Conservation (phyloP, 768 basidiomycete species). For the Heimioporus sp. region DNA sequence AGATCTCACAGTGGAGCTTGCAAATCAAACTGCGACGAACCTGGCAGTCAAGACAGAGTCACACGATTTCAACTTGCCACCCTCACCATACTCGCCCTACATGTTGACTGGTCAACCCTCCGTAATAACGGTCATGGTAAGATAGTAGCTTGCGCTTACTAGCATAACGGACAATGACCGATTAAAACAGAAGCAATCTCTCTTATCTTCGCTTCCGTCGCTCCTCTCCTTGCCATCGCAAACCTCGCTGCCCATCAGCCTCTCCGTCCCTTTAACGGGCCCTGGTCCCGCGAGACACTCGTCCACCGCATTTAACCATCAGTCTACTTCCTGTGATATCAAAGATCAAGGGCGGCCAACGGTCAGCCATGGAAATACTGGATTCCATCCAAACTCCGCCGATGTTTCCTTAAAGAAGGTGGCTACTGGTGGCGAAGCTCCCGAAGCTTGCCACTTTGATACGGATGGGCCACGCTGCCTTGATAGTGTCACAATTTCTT, state of each 20-base stretch:
- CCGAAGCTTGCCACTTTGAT: slow-evolving; percentile 54
- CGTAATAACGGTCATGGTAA: slow-evolving; percentile 70
- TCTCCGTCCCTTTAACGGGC: slow-evolving; percentile 50
- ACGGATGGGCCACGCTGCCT: slow-evolving; percentile 44
- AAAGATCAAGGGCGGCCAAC: slow-evolving; percentile 57
- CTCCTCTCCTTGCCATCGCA: slow-evolving; percentile 68
- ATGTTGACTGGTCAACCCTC: slow-evolving; percentile 46
- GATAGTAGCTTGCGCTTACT: not conserved
- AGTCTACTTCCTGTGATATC: slow-evolving; percentile 42
- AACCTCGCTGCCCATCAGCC: slow-evolving; percentile 50
- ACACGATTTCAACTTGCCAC: slow-evolving; percentile 48
- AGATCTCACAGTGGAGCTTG: slow-evolving; percentile 61
- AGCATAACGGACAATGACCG: slow-evolving; percentile 13
- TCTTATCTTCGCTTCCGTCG: slow-evolving; percentile 74
- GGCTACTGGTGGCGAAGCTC: slow-evolving; percentile 30
- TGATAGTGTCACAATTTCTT: slow-evolving; percentile 66
- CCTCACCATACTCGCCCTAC: slow-evolving; percentile 40
- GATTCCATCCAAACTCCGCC: slow-evolving; percentile 50
- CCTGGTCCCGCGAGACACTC: slow-evolving; percentile 36
- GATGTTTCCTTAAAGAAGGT: slow-evolving; percentile 32
- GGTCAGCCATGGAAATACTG: slow-evolving; percentile 30
- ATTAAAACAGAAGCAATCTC: slow-evolving; percentile 50
- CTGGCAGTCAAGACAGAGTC: slow-evolving; percentile 57
- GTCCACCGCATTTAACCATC: slow-evolving; percentile 42
- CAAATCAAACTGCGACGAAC: slow-evolving; percentile 35